A percentile compares a stretch with the other conserved stretches of the same genome.
phyloP scores from a whole-genome alignment of 345 rosid genomes.

The Limnanthes douglasii region DNA sequence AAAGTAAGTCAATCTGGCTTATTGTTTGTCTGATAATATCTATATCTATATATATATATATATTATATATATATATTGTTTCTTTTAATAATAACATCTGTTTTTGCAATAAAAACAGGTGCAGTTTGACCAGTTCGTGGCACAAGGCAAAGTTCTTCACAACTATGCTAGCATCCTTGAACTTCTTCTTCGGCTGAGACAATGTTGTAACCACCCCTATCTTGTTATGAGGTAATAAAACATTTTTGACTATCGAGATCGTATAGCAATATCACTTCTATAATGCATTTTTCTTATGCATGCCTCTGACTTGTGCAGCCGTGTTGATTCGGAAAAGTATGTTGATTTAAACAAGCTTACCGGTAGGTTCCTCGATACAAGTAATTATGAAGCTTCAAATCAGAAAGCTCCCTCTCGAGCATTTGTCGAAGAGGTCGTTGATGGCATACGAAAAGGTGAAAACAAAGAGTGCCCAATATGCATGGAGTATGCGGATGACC shows the following conservation, averaged over 20 bases:
- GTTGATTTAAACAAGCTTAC: constrained; percentile 45
- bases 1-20: constrained; percentile 22
- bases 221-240: constrained; percentile 44
- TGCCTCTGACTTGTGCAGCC: constrained; percentile 8
- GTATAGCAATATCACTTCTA: background rate
- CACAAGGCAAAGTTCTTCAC: constrained; percentile 62
- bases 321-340: constrained; percentile 30
- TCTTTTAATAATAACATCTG: too few relatives aligned
- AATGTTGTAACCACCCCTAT: constrained; percentile 66
- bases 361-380: constrained; percentile 42
- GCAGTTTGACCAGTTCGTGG: constrained; percentile 53
- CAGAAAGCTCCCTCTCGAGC: constrained; percentile 23
- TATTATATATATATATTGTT: too few relatives aligned
- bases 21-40: too few relatives aligned
- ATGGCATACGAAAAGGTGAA: constrained; percentile 31
- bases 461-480: constrained; percentile 52
- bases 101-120: constrained; percentile 23
- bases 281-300: background rate
- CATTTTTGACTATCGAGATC: background rate
- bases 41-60: too few relatives aligned
- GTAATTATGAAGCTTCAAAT: constrained; percentile 11
- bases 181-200: constrained; percentile 55
- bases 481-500: constrained; percentile 51
- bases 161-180: constrained; percentile 54
- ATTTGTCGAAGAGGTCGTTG: constrained; percentile 38